A percentile compares a stretch with the other conserved stretches of the same genome.
Evolutionary conservation across 2,329 filamentous ascomycete genomes (phyloP).

Genomic region (Dactylonectria macrodidyma): DNA sequence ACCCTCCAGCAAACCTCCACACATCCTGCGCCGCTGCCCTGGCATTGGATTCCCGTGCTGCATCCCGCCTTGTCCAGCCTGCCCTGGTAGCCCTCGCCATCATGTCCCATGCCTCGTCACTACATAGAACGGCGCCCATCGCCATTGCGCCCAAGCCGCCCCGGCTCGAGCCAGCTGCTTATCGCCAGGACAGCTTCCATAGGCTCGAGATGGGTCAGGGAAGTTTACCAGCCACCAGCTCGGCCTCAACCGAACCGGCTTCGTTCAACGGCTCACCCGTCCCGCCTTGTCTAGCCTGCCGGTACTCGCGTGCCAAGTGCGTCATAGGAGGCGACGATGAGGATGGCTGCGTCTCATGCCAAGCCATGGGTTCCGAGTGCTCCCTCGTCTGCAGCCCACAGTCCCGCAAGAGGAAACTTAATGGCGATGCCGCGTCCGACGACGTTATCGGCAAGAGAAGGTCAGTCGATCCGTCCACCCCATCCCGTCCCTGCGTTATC

Average conservation of each 20-base stretch:
- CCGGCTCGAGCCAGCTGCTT: conserved; percentile 56
- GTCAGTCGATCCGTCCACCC: conserved; percentile 62
- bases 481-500: conserved; percentile 29
- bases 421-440: conserved; percentile 70
- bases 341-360: conserved; percentile 82
- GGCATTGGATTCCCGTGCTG: conserved; percentile 34
- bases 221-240: conserved; percentile 66
- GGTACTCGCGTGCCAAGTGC: conserved; percentile 81
- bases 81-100: conserved; percentile 48
- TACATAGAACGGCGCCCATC: conserved; percentile 75
- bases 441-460: conserved; percentile 78
- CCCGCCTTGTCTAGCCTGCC: conserved; percentile 81
- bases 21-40: conserved; percentile 30
- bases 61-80: conserved; percentile 29
- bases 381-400: conserved; percentile 84
- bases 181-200: conserved; percentile 63
- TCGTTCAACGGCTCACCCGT: conserved; percentile 58
- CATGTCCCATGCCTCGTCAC: conserved; percentile 68
- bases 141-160: conserved; percentile 75
- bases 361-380: conserved; percentile 83
- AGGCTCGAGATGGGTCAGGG: conserved; percentile 65
- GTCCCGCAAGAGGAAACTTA: conserved; percentile 84
- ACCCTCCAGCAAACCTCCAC: conserved; percentile 23
- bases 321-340: conserved; percentile 81
- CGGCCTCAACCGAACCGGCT: conserved; percentile 64